Evolutionary conservation across 2,329 filamentous ascomycete species (phyloP).

Genomic region (Monilinia fructigena): DNA sequence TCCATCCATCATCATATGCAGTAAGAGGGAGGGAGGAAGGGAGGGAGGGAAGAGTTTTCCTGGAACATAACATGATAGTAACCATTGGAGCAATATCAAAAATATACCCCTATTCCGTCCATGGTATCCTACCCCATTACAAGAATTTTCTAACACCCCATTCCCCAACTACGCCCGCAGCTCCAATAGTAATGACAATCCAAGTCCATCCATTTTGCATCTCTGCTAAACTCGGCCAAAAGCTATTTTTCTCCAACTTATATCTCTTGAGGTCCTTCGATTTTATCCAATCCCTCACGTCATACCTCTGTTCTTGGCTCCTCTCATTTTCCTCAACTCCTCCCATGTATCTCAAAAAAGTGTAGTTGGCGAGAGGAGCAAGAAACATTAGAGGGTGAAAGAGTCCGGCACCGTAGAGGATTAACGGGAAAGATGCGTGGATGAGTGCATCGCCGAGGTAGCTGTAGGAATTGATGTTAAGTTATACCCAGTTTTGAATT

Average conservation of each 20-base stretch:
- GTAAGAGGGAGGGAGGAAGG: no score
- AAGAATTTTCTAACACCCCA: background rate
- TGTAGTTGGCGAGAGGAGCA: constrained; percentile 25
- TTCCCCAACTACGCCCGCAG: constrained; percentile 19
- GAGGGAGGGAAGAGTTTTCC: no score
- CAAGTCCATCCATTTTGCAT: constrained; percentile 23
- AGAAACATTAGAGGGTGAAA: constrained; percentile 25
- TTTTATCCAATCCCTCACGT: constrained; percentile 13
- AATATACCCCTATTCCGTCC: no score
- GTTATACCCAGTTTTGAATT: background rate
- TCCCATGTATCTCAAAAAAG: constrained; percentile 23
- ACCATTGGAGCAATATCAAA: no score
- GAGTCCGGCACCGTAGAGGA: constrained; percentile 25
- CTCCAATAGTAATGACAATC: constrained; percentile 18
- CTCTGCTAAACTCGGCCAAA: constrained; percentile 24
- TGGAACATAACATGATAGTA: no score
- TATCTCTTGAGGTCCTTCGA: constrained; percentile 18
- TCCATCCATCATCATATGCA: no score
- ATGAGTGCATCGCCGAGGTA: constrained; percentile 28
- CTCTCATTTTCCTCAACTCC: constrained; percentile 24
- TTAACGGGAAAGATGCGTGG: constrained; percentile 25
- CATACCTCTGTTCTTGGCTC: constrained; percentile 24
- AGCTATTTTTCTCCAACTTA: constrained; percentile 24
- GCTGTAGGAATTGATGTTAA: constrained; percentile 15
- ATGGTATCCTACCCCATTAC: background rate